Evolutionary conservation across 805 yeast genomes (phyloP), one percentile per base, ranked within the genome.

Genomic region (Candida ulmi): DNA sequence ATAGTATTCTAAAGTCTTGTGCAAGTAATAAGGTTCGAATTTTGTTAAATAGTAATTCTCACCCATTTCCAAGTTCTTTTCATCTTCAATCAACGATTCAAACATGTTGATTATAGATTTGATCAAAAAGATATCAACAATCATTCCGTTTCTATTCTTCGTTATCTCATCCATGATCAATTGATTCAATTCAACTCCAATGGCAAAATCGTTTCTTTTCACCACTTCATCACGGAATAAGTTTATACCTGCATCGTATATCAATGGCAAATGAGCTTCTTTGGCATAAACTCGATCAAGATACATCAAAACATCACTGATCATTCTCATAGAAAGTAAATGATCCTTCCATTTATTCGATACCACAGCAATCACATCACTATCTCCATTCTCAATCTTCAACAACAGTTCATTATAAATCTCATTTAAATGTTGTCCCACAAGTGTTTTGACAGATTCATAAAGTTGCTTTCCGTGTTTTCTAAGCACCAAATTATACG

Each of bases 301-400:
- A 54, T 88, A 88, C 84, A 88, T 81, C 55, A 87, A 64, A 3
- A 88, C 85, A 58, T 90, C 95, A 50, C 90, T 75, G 33, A 87
- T 74, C 72, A 86, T 77, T 46, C 85, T 71, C 81, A 86, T 83
- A 36, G 83, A 71, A 30, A 79, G 69, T 29, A 80, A 58, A 55
- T 84, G 91, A 35, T 80, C 86, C 28, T 75, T 70, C 95, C 96
- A 88, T 3, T 45, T 46, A 4, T 42, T 37, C 3, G 67, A 50
- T 8, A 72, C 51, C 32, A 58, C 60, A 45, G 75, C 51, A 33
- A 70, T 62, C 17, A 57, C 63, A 39, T 44, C 36, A 23, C 41
- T 39, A 25, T 43, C 44, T 15, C 31, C 26, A 13, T 52, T 47
- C 1, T 50, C 28, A 3, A 30, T 29, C 7, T 43, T 45, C 8